A percentile compares a stretch with the other conserved stretches of the same genome.
Evolutionary conservation across 2,329 filamentous ascomycete genomes (phyloP).

Genomic region (Stagonosporopsis tanaceti): DNA sequence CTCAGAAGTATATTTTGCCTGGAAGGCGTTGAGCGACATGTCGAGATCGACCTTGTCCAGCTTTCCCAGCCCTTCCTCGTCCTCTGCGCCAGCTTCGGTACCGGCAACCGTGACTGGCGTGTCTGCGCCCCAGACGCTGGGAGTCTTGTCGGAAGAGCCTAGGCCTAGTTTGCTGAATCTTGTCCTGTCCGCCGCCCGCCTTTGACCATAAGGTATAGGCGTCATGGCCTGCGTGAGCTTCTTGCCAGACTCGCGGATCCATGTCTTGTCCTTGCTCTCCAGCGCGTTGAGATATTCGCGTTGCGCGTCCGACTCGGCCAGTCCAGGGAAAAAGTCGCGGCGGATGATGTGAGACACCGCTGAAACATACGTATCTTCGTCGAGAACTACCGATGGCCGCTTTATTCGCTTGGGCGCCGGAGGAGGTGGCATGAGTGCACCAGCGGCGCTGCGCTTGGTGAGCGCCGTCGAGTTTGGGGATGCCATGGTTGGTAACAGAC

Average conservation of each 20-base stretch:
- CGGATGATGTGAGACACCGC: conserved; percentile 93
- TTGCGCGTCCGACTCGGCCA: conserved; percentile 85
- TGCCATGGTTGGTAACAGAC: conserved; percentile 30
- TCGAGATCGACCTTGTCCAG: conserved; percentile 71
- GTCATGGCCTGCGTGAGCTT: conserved; percentile 76
- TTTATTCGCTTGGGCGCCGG: conserved; percentile 89
- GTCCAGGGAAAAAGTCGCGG: conserved; percentile 93
- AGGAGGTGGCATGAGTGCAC: conserved; percentile 85
- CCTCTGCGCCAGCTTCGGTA: conserved; percentile 38
- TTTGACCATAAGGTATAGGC: conserved; percentile 65
- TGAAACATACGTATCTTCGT: conserved; percentile 93
- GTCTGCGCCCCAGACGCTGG: conserved; percentile 70
- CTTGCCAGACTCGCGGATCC: conserved; percentile 83
- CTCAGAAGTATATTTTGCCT: conserved; percentile 93
- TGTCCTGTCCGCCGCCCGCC: conserved; percentile 43
- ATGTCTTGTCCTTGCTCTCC: conserved; percentile 81
- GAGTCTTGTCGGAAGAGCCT: conserved; percentile 61
- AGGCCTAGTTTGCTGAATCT: conserved; percentile 25
- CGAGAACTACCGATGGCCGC: conserved; percentile 83
- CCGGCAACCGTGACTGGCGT: conserved; percentile 71
- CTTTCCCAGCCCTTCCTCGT: conserved; percentile 47
- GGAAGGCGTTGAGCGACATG: conserved; percentile 84
- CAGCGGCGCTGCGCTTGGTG: conserved; percentile 70
- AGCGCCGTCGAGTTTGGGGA: conserved; percentile 64
- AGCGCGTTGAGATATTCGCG: conserved; percentile 92